These are phyloP conservation scores for Xylaria bambusicola DNA, from an alignment of 495 filamentous ascomycete genomes.

Conservation along the genomic window DNA sequence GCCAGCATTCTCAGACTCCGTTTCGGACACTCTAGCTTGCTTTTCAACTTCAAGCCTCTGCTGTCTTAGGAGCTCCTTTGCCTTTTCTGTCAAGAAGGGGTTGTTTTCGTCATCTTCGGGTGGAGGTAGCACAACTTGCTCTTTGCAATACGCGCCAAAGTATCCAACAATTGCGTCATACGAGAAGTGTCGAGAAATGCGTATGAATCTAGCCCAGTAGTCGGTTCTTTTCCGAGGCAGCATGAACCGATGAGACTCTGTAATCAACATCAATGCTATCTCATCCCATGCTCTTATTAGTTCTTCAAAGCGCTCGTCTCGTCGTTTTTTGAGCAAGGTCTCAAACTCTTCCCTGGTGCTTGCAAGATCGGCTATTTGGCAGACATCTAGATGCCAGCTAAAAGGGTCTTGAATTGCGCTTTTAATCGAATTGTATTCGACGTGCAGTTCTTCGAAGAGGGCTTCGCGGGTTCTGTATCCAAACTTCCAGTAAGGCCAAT, in stretches of 20 bases:
- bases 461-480: background rate
- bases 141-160: background rate
- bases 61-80: too few species aligned
- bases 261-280: background rate
- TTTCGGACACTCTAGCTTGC: too few species aligned
- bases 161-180: conserved; percentile 1
- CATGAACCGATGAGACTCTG: background rate
- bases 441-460: background rate
- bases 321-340: background rate
- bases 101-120: too few species aligned
- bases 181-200: conserved; percentile 5
- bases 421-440: background rate
- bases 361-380: background rate
- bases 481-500: conserved; percentile 3
- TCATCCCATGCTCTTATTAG: background rate
- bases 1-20: too few species aligned
- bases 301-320: background rate
- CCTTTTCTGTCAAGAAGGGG: too few species aligned
- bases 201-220: background rate
- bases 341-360: background rate
- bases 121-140: background rate
- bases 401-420: conserved; percentile 7
- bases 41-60: too few species aligned
- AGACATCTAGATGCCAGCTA: conserved; percentile 9
- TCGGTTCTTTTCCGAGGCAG: background rate